Evolutionary conservation across 306 rosid genomes (phyloP), one percentile per base, ranked within the genome.

Genomic region (Vicia faba): DNA sequence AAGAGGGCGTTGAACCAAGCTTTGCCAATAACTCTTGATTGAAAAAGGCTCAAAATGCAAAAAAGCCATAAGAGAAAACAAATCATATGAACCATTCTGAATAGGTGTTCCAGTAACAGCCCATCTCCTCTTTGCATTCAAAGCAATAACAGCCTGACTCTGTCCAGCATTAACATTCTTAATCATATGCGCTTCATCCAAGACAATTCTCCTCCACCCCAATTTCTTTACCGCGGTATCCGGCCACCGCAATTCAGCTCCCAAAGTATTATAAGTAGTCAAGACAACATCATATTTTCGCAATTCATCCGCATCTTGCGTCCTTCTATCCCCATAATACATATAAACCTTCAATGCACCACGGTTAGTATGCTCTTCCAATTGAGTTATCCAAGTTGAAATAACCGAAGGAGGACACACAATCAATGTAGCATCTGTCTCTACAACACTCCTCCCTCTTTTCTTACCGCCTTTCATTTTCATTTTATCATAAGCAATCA

Each of bases 381-480:
- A 68, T 29, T 91, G 88, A 0, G 76, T 36, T 33, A 86, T 72
- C 97, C 97, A 91, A 0, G 91, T 76, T 3, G 96, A 82, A 56
- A 91, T 69, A 4, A 86, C 97, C 25, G 96, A 84, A 72, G 93
- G 84, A n/a, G 93, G 87, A 69, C 97, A 91, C 69, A 91, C 96
- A 38, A 91, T 68, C 77, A 91, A 73, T 0, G 93, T 61, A 19
- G 15, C 18, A 18, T 19, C 38, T 3, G 16, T 39, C 33, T 59
- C 50, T 3, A 61, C 9, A 7, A 20, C 5, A 48, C 4, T 35
- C 69, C 77, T 81, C 2, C 44, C 35, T 61, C 46, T 85, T 43
- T 75, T 89, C 36, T 11, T 48, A 0, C 45, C 70, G 19, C 49
- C 33, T 40, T 54, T 70, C 43, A 11, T 38, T 23, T 62, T 18